Conservation (phyloP, 139 green algal genomes). For the Chlorella ohadii region DNA sequence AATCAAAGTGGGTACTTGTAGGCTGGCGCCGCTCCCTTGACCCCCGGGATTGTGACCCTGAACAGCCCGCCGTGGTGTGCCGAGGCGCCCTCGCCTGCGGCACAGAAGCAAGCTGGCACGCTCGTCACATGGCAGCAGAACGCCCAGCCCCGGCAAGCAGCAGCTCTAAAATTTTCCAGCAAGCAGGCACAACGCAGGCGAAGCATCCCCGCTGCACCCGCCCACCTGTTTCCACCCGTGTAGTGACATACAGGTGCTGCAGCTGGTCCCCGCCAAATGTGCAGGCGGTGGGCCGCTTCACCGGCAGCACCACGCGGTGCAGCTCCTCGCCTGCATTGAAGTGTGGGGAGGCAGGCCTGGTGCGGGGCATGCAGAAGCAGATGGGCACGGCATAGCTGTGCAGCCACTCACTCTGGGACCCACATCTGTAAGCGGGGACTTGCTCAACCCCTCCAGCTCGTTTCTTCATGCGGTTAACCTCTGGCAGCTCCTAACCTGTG, state of each 20-base stretch:
- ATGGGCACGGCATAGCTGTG: no score
- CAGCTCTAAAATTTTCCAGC: no score
- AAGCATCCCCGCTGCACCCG: background rate
- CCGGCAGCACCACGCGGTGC: slow-evolving; percentile 47
- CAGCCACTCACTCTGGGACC: no score
- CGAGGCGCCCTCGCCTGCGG: slow-evolving; percentile 34
- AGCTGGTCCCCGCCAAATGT: slow-evolving; percentile 58
- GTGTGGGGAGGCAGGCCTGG: background rate
- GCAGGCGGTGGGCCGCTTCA: slow-evolving; percentile 55
- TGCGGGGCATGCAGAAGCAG: no score
- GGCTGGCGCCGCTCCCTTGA: slow-evolving; percentile 17
- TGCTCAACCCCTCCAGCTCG: no score
- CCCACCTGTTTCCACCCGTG: slow-evolving; percentile 46
- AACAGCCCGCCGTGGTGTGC: slow-evolving; percentile 54
- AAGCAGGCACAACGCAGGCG: background rate
- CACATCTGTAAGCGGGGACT: no score
- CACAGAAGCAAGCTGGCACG: background rate
- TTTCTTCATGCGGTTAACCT: no score
- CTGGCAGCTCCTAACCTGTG: no score
- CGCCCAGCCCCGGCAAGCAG: no score
- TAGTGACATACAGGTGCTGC: slow-evolving; percentile 63
- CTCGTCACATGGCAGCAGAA: no score
- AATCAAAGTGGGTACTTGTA: slow-evolving; percentile 19
- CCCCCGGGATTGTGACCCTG: slow-evolving; percentile 47
- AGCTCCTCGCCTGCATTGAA: slow-evolving; percentile 53